Evolutionary conservation across 345 rosid species (phyloP), one percentile per base, ranked within the genome.

Genomic region (Moricandia moricandioides): DNA sequence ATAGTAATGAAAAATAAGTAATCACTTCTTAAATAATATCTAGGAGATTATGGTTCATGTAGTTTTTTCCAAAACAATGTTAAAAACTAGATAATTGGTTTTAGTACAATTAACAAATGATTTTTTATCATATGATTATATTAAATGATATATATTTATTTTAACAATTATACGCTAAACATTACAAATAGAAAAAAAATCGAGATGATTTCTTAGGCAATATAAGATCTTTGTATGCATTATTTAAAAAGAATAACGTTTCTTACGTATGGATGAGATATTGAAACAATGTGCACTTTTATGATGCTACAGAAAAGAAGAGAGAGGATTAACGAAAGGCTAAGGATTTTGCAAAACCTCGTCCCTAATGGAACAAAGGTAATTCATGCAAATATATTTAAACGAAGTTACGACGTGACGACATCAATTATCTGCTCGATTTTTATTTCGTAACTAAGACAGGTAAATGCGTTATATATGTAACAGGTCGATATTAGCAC

Each of bases 351-450:
- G 37, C 98, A 92, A 81, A 88, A 71, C 37, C 91, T 92, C 31
- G 96, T 92, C 67, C 98, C 98, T 4, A 92, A 88, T 68, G 96
- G 96, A 85, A 90, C 97, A 72, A 92, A 91, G 93, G 94, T 87
- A 80, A 54, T 29, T 56, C 47, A 62, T 52, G 79, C 69, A 68
- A 29, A 34, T 30, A 55, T 13, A 8, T 4, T 2, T 65, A 18
- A 16, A 54, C 30, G 16, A 30, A 29, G 39, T 65, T 65, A 56
- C 33, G 29, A 40, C 57, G 71, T 73, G 43, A 54, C 10, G 43
- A 57, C 35, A 56, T 8, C 56, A 24, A 43, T 21, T 17, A 49
- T 30, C 8, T 31, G 29, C 68, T 68, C 24, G 6, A 6, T n/a
- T 11, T 45, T 69, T 1, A 11, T 52, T 62, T 52, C 12, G 11